Percentiles rank a stretch among this genome's conserved stretches.
These are phyloP conservation scores for Tolypocladium paradoxum DNA, from an alignment of 2,329 filamentous ascomycete genomes.

Conservation along the genomic window DNA sequence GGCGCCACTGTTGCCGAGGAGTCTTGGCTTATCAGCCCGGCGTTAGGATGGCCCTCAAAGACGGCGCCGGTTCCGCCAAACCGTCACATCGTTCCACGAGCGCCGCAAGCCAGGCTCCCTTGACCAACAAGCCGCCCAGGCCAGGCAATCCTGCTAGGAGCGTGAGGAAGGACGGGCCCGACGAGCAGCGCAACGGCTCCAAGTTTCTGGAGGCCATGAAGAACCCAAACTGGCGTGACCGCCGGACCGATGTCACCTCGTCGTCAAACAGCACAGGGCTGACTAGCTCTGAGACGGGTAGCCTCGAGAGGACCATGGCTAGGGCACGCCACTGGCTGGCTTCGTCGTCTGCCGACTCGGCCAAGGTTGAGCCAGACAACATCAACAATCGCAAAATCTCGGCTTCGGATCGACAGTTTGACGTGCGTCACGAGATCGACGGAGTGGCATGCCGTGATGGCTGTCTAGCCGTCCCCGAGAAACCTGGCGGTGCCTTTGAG, in stretches of 20 bases:
- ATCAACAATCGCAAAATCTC: constrained; percentile 1
- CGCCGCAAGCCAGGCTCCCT: neutral
- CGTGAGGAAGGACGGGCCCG: constrained; percentile 7
- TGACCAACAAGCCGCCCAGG: neutral
- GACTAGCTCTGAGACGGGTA: neutral
- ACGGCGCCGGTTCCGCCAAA: neutral
- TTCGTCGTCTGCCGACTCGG: neutral
- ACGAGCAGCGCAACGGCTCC: constrained; percentile 9
- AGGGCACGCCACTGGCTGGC: neutral
- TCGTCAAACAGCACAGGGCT: neutral
- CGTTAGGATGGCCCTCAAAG: neutral
- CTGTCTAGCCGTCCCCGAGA: too few relatives aligned
- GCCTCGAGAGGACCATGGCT: neutral
- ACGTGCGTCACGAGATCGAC: neutral
- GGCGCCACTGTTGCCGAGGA: neutral
- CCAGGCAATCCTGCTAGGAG: neutral
- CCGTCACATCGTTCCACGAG: neutral
- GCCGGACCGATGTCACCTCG: constrained; percentile 7
- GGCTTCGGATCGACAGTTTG: neutral
- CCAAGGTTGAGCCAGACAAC: neutral
- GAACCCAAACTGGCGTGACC: constrained; percentile 24
- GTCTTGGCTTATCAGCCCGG: neutral
- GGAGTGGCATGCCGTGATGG: neutral
- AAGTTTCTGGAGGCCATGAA: constrained; percentile 21
- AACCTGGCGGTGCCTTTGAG: neutral